Evolutionary conservation across 2,329 filamentous ascomycete species (phyloP).

Genomic region (Ophiognomonia clavigignenti-juglandacearum): DNA sequence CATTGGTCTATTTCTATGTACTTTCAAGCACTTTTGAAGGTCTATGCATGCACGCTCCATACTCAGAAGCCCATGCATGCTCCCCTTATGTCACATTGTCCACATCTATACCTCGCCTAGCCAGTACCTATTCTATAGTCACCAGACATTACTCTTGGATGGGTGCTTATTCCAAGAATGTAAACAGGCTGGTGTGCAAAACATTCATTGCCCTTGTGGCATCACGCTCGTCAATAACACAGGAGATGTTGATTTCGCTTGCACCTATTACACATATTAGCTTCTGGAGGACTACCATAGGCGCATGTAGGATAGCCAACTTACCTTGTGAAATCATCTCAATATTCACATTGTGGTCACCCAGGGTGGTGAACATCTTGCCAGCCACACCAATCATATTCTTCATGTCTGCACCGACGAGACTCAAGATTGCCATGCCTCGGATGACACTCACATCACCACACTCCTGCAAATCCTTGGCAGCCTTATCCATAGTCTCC

Average conservation of each 20-base stretch:
- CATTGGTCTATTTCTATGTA: too few species aligned
- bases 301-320: too few species aligned
- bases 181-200: conserved; percentile 93
- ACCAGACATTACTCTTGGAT: neutral
- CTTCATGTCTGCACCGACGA: conserved; percentile 95
- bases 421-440: conserved; percentile 90
- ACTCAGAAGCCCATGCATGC: too few species aligned
- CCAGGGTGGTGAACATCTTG: conserved; percentile 89
- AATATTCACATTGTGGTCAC: conserved; percentile 91
- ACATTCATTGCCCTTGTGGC: conserved; percentile 93
- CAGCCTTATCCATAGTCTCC: conserved; percentile 61
- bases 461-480: conserved; percentile 69
- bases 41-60: too few species aligned
- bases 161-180: conserved; percentile 68
- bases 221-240: conserved; percentile 88
- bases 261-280: conserved; percentile 56
- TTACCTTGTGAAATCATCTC: conserved; percentile 99
- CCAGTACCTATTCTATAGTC: too few species aligned
- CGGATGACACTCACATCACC: conserved; percentile 87
- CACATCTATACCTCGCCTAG: neutral
- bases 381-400: conserved; percentile 95
- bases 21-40: too few species aligned
- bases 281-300: too few species aligned
- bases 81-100: too few species aligned
- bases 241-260: conserved; percentile 98